Evolutionary conservation across 257 asterid species (phyloP), one percentile per base, ranked within the genome.

Genomic region (Solanum sejunctum): DNA sequence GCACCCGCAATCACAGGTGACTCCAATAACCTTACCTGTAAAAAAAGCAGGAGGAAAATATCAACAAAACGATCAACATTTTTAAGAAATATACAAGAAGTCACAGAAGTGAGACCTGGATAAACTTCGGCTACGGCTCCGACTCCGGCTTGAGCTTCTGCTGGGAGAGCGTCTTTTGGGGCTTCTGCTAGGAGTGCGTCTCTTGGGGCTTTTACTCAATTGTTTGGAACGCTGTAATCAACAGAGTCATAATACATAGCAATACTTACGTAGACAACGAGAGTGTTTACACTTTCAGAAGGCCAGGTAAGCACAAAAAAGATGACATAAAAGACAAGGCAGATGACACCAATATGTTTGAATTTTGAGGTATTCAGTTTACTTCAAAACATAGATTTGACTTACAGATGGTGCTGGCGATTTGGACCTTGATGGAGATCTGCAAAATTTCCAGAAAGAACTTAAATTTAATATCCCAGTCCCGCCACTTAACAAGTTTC

Each of bases 391-490:
- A 49, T 32, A 81, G 52, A 77, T 39, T 80, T 64, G 82, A 94
- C 98, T 97, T 93, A 97, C 98, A 90, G 99, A 85, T 82, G 93
- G 96, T 80, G 86, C 88, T 5, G 98, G 98, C 82, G 98, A 97
- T 89, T 92, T 91, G 91, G 99, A 94, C 93, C 98, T 97, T 90
- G 98, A 92, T 57, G 93, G 94, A 89, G 98, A 97, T 97, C 99
- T 97, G 99, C 98, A 97, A 94, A 95, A 94, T 93, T 92, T 95
- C 95, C 98, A 96, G 92, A 93, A 95, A 95, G 87, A 96, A 95
- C 92, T 93, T 90, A 95, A 95, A 86, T 94, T 97, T 95, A 97
- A 97, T 88, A 91, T 56, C 87, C 98, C 96, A 93, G 90, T 85
- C 63, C 92, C 88, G 91, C 95, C 95, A 90, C 95, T 93, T 88